A percentile compares a stretch with the other conserved stretches of the same genome.
Conservation (phyloP, 805 yeast genomes). For the Saccharomycopsis lassenensis region DNA sequence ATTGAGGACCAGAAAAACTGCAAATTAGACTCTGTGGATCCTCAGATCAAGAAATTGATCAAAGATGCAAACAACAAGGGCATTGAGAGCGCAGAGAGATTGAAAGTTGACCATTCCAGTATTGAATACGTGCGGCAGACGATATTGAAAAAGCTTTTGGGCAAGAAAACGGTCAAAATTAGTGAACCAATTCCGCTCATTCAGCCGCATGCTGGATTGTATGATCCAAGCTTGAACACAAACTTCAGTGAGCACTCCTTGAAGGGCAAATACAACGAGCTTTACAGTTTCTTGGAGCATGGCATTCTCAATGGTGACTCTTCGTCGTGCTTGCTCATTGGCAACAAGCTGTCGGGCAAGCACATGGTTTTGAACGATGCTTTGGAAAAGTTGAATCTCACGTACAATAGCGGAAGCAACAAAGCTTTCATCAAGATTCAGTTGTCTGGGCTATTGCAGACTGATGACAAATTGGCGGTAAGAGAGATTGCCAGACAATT, state of each 20-base stretch:
- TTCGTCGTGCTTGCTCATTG: slow-evolving; percentile 69
- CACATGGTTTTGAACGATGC: slow-evolving; percentile 51
- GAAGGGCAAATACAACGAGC: slow-evolving; percentile 30
- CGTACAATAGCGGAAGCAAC: slow-evolving; percentile 24
- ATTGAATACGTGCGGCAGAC: too few species aligned
- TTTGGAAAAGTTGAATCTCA: slow-evolving; percentile 31
- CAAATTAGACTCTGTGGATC: too few species aligned
- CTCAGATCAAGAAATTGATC: too few species aligned
- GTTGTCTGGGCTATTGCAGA: slow-evolving; percentile 61
- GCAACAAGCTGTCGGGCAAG: slow-evolving; percentile 75
- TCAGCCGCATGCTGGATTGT: slow-evolving; percentile 5
- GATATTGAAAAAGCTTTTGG: too few species aligned
- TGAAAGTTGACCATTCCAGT: too few species aligned
- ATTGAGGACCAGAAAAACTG: too few species aligned
- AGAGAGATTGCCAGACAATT: slow-evolving; percentile 80
- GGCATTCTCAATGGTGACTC: slow-evolving; percentile 64
- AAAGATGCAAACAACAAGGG: too few species aligned
- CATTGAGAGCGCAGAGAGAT: too few species aligned
- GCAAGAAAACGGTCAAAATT: not conserved
- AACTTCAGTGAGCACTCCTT: slow-evolving; percentile 9
- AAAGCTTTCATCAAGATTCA: slow-evolving; percentile 51
- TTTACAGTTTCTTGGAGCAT: slow-evolving; percentile 48
- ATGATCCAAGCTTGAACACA: slow-evolving; percentile 8
- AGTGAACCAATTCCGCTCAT: slow-evolving; percentile 5
- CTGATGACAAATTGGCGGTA: slow-evolving; percentile 69